Conservation (phyloP, 768 basidiomycete genomes). For the Phallus indusiatus region DNA sequence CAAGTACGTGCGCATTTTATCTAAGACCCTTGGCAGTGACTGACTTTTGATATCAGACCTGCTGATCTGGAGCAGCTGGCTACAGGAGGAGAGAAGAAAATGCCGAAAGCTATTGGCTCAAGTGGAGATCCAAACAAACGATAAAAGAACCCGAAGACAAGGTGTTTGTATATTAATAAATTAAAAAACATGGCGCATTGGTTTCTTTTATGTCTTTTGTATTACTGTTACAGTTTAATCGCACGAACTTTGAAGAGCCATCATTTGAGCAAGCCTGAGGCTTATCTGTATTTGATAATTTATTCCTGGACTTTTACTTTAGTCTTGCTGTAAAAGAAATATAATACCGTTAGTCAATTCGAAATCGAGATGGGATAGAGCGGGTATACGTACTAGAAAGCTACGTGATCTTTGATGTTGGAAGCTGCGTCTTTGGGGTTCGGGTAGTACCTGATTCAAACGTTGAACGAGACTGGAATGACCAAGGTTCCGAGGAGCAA, state of each 20-base stretch:
- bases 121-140: slow-evolving; percentile 4
- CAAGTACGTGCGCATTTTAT: slow-evolving; percentile 36
- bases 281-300: neutral
- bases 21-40: neutral
- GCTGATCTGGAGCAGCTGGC: slow-evolving; percentile 75
- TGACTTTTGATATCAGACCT: slow-evolving; percentile 1
- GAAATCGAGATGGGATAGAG: neutral
- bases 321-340: slow-evolving; percentile 4
- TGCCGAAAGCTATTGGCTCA: slow-evolving; percentile 69
- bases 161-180: neutral
- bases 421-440: slow-evolving; percentile 45
- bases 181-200: neutral
- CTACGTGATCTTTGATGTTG: slow-evolving; percentile 46
- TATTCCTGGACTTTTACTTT: slow-evolving; percentile 7
- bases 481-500: neutral
- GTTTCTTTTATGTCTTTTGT: neutral
- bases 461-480: neutral
- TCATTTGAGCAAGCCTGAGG: too few relatives aligned
- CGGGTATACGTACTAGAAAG: slow-evolving; percentile 63
- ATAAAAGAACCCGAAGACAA: neutral
- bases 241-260: too few relatives aligned
- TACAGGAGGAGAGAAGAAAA: slow-evolving; percentile 71
- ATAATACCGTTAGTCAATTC: neutral
- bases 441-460: slow-evolving; percentile 36
- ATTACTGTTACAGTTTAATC: neutral